Base-by-base conservation (phyloP, 176 grass and related monocot species). In the Oryza punctata region DNA sequence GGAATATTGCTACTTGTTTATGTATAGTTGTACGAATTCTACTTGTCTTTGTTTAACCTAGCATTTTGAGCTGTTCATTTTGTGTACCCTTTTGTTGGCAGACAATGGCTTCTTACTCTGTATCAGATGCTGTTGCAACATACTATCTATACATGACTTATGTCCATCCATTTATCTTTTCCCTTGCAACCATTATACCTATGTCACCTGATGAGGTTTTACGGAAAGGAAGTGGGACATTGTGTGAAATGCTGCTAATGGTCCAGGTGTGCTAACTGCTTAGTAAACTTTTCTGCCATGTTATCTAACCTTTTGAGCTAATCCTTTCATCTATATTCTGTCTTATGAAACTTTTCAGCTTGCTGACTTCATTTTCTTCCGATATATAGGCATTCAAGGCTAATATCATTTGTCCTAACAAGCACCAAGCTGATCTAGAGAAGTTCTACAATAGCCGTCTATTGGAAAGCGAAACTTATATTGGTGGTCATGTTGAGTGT, bases 241-340 rank as follows among this genome's bases (percentile, higher is more conserved):
- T 98, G 70, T 98, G 96, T 90, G 96, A 95, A 92, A 95, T 98
- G 93, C 96, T 98, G 70, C 85, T 98, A 82, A 98, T 98, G 96
- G 96, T 98, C 63, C 87, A 98, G 92, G 96, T 98, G 21, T 27
- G 87, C 69, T 78, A 59, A 72, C 57, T 38, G 37, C 37, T 38
- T 9, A 38, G 37, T 81, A 65, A 90, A 86, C 69, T 78, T 72
- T 79, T 25, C 54, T 67, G 15, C 57, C 69, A 79, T 57, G 14
- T 54, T 86, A 59, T 71, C 46, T 24, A 19, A 79, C 69, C 52
- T n/a, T 81, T 77, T 66, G 44, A 80, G 44, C 19, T 18, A 18
- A 21, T 73, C 49, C 35, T 9, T 79, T 27, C 63, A 28, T 73
- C 59, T 64, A 65, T 27, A 41, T 73, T 41, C 29, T 66, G 29